Percentiles rank a stretch among this genome's conserved stretches.
These are phyloP conservation scores for Plectosphaerella plurivora DNA, from an alignment of 2,329 filamentous ascomycete species.

Conservation along the genomic window DNA sequence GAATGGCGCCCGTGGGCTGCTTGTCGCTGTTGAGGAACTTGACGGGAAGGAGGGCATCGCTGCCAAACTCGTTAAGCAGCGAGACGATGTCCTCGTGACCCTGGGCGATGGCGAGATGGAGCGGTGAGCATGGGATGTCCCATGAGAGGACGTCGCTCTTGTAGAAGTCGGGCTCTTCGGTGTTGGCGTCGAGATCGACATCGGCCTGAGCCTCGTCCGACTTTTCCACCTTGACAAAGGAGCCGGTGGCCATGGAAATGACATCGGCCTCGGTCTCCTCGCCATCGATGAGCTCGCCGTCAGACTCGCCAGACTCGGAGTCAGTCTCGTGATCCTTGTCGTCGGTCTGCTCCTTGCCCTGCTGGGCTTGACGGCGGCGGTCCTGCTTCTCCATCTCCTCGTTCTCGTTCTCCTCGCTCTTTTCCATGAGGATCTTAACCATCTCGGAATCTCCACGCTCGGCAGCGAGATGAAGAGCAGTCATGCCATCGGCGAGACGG, in stretches of 20 bases:
- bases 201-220: constrained; percentile 35
- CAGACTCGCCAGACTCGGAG: constrained; percentile 26
- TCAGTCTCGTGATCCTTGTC: constrained; percentile 18
- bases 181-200: constrained; percentile 44
- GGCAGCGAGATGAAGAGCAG: constrained; percentile 78
- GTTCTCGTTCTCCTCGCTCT: constrained; percentile 70
- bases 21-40: constrained; percentile 54
- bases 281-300: constrained; percentile 41
- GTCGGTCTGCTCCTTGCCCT: constrained; percentile 15
- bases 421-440: constrained; percentile 66
- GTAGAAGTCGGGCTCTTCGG: constrained; percentile 73
- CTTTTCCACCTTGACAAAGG: constrained; percentile 64
- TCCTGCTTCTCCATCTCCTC: constrained; percentile 57
- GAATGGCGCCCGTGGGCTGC: constrained; percentile 53
- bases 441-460: constrained; percentile 65
- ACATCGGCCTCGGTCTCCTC: constrained; percentile 47
- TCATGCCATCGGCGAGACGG: constrained; percentile 73
- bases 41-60: constrained; percentile 70
- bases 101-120: constrained; percentile 74
- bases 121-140: constrained; percentile 68
- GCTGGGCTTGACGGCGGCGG: constrained; percentile 34
- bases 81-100: constrained; percentile 68
- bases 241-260: constrained; percentile 58
- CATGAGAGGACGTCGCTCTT: constrained; percentile 75
- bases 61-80: constrained; percentile 69